Percentiles rank a stretch among this genome's conserved stretches.
These are phyloP conservation scores for Fusarium tupiense DNA, from an alignment of 2,329 filamentous ascomycete species.

Conservation along the genomic window DNA sequence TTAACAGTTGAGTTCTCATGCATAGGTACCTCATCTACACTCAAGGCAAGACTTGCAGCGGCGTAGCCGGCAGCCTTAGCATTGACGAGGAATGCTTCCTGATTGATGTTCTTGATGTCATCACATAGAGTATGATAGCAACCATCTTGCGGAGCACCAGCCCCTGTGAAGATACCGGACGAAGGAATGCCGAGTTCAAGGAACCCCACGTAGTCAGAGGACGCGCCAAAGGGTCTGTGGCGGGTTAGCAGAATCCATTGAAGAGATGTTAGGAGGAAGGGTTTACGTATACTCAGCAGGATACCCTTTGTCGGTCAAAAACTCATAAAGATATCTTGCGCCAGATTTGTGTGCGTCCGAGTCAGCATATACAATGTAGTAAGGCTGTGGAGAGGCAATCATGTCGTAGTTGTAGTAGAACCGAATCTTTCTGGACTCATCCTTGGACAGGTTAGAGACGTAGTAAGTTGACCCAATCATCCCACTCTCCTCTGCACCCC, in stretches of 20 bases:
- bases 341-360: conserved; percentile 51
- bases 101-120: conserved; percentile 51
- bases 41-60: conserved; percentile 54
- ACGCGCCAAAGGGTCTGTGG: conserved; percentile 47
- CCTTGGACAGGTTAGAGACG: conserved; percentile 45
- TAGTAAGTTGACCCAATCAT: conserved; percentile 55
- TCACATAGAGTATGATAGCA: conserved; percentile 54
- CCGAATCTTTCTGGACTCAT: conserved; percentile 62
- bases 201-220: conserved; percentile 53
- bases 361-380: conserved; percentile 52
- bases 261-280: too few relatives aligned
- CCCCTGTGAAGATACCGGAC: conserved; percentile 53
- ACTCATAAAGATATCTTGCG: conserved; percentile 46
- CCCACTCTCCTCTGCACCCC: conserved; percentile 54
- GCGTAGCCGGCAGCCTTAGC: conserved; percentile 59
- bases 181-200: conserved; percentile 50
- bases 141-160: conserved; percentile 45
- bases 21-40: conserved; percentile 44
- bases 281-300: conserved; percentile 36
- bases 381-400: conserved; percentile 60
- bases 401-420: conserved; percentile 78
- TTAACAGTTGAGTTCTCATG: conserved; percentile 13
- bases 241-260: neutral
- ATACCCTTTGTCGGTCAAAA: conserved; percentile 45
- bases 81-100: conserved; percentile 49